Evolutionary conservation across 1,284 basidiomycete genomes (phyloP), one percentile per base, ranked within the genome.

Genomic region (Rhodotorula sp.): DNA sequence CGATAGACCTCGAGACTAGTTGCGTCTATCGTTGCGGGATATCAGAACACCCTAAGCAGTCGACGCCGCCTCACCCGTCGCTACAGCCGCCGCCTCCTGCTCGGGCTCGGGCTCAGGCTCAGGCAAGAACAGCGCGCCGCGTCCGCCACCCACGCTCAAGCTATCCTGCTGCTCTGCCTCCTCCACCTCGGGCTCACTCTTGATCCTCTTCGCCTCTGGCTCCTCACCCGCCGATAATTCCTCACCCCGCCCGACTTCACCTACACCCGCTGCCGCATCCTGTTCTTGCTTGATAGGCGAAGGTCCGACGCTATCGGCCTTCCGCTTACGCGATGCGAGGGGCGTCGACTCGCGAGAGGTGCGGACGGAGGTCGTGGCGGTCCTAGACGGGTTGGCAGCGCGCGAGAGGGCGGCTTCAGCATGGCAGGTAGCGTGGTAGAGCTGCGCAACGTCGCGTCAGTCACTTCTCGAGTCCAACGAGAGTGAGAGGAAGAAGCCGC

Each of bases 381-480:
- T 48, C 4, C 32, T 32, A 0, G 64, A 48, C 0, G 68, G 52
- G 9, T 56, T 39, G 9, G 64, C 58, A 2, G 55, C 27, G 46
- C 53, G 57, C 2, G 68, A 53, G 24, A 64, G 24, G 53, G 79
- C 73, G 36, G 79, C 76, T 69, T 95, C 92, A 36, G 90, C 89
- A 80, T 90, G 88, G 81, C 93, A 95, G 6, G 92, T 94, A 54
- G 93, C 92, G 82, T 96, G 93, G 79, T 88, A 95, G 77, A 94
- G 86, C 88, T 91, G 75, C 15, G 13, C 13, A 15, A 17, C 6
- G 19, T 3, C 24, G 30, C 19, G 29, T 51, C 20, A 15, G 39
- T 4, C 30, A 11, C 39, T 27, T 17, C n/a, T 3, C 20, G 17
- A 30, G n/a, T n/a, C n/a, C n/a, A 1, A 47, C 19, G 11, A n/a